Conservation (phyloP, 495 filamentous ascomycete genomes). For the Glonium stellatum region DNA sequence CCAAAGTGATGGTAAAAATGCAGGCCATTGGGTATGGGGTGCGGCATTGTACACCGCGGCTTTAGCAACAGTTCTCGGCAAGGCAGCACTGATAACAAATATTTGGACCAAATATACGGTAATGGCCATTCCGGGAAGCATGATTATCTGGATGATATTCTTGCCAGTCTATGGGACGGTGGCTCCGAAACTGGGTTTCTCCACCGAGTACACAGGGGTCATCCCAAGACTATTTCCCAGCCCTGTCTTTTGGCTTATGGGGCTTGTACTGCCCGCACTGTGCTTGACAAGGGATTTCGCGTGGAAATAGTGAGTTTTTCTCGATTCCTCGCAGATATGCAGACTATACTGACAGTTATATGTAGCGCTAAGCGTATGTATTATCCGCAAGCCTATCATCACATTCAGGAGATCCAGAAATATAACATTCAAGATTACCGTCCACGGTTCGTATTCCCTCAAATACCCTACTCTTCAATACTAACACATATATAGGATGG, state of each 20-base stretch:
- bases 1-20: slow-evolving; percentile 63
- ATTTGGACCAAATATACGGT: slow-evolving; percentile 99
- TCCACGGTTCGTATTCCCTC: slow-evolving; percentile 55
- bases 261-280: slow-evolving; percentile 66
- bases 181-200: slow-evolving; percentile 77
- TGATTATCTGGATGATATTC: slow-evolving; percentile 87
- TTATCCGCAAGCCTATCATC: slow-evolving; percentile 90
- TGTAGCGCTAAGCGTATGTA: slow-evolving; percentile 80
- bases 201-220: slow-evolving; percentile 77
- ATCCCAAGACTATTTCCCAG: slow-evolving; percentile 72
- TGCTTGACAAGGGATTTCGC: slow-evolving; percentile 88
- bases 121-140: slow-evolving; percentile 88
- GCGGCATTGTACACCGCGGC: slow-evolving; percentile 84
- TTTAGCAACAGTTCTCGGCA: slow-evolving; percentile 85
- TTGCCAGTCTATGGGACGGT: slow-evolving; percentile 85
- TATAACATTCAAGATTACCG: slow-evolving; percentile 99
- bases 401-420: slow-evolving; percentile 99
- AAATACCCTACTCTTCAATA: background rate
- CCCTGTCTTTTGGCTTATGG: slow-evolving; percentile 86
- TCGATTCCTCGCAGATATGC: background rate
- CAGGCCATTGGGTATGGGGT: slow-evolving; percentile 98
- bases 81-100: slow-evolving; percentile 90
- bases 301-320: slow-evolving; percentile 50
- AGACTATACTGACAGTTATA: background rate
- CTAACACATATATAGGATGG: slow-evolving; percentile 60